phyloP scores from a whole-genome alignment of 1,284 basidiomycete species.

The Fomitopsis palustris region DNA sequence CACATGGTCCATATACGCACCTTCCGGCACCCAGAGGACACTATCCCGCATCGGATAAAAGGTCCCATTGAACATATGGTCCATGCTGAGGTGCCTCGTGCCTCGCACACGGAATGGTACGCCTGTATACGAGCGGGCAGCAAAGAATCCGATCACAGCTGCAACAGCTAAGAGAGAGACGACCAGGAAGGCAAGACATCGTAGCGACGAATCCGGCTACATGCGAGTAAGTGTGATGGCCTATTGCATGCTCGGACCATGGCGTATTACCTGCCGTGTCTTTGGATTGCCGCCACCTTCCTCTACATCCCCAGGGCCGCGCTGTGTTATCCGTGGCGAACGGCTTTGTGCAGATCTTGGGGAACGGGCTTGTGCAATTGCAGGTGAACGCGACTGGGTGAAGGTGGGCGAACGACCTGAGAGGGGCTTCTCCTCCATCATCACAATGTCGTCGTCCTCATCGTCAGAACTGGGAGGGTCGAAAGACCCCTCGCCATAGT shows the following conservation, averaged over 20 bases:
- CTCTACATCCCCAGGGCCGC: slow-evolving; percentile 20
- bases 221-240: neutral
- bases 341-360: slow-evolving; percentile 13
- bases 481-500: slow-evolving; percentile 70
- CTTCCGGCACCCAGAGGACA: slow-evolving; percentile 86
- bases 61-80: slow-evolving; percentile 89
- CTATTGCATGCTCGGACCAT: neutral
- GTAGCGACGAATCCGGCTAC: slow-evolving; percentile 46
- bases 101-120: slow-evolving; percentile 50
- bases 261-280: slow-evolving; percentile 33
- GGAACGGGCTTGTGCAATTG: no score
- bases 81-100: slow-evolving; percentile 71
- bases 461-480: slow-evolving; percentile 71
- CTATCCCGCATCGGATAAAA: slow-evolving; percentile 48
- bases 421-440: slow-evolving; percentile 13
- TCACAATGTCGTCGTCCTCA: slow-evolving; percentile 51
- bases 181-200: slow-evolving; percentile 53
- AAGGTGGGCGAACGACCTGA: no score
- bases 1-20: slow-evolving; percentile 37
- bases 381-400: no score
- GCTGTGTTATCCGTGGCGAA: slow-evolving; percentile 27
- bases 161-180: slow-evolving; percentile 52
- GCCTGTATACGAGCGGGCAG: slow-evolving; percentile 65
- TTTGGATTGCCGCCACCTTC: slow-evolving; percentile 36
- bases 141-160: slow-evolving; percentile 63